Percentiles rank a stretch among this genome's conserved stretches.
phyloP scores from a whole-genome alignment of 176 grass and related monocot species.

The Carex littledalei region DNA sequence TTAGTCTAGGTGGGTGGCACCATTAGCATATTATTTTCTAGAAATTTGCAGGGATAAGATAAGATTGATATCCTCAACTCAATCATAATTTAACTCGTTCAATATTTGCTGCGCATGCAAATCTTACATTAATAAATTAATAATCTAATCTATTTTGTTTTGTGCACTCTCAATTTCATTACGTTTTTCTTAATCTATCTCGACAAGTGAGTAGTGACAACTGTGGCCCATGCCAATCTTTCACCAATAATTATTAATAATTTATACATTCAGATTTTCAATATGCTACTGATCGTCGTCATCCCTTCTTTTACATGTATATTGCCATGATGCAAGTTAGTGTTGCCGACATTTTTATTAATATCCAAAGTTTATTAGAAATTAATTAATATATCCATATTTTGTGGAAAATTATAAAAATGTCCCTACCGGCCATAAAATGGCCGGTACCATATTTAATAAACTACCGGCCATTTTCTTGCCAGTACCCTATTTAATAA shows the following conservation, averaged over 20 bases:
- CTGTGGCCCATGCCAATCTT: neutral
- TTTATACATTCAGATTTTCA: neutral
- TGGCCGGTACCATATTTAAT: too few relatives aligned
- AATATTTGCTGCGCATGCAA: neutral
- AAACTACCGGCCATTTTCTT: too few relatives aligned
- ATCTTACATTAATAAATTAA: neutral
- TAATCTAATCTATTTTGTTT: neutral
- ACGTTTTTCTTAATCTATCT: neutral
- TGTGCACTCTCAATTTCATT: neutral
- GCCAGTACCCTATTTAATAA: too few relatives aligned
- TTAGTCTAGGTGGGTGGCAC: neutral
- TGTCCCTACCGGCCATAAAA: too few relatives aligned
- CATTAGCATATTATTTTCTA: neutral
- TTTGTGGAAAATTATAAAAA: too few relatives aligned
- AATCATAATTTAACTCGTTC: neutral
- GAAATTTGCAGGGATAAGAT: neutral
- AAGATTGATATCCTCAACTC: constrained; percentile 6
- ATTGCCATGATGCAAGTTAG: neutral
- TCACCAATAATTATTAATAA: neutral
- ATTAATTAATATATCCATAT: too few relatives aligned
- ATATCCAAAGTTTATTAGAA: too few relatives aligned
- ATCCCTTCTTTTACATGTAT: neutral
- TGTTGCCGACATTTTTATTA: neutral
- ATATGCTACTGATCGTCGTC: neutral
- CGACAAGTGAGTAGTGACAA: too few relatives aligned